These are phyloP conservation scores for Crithidia thermophila DNA, from an alignment of 208 protist genomes.

Conservation along the genomic window DNA sequence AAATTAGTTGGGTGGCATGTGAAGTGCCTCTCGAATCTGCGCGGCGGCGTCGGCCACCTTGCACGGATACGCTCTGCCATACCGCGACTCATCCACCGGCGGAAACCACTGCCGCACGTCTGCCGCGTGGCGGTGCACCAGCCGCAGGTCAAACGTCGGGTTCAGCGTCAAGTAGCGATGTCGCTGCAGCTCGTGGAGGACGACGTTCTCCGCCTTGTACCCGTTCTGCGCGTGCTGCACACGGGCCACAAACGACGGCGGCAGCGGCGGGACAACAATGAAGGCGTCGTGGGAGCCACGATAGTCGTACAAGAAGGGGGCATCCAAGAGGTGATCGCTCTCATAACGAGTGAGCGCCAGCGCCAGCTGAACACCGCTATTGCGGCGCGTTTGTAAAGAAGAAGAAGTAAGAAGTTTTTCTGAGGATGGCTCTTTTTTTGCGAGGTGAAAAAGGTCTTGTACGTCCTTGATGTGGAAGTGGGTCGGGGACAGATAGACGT, in stretches of 20 bases:
- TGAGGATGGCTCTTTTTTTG: not conserved
- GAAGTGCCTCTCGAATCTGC: constrained; percentile 15
- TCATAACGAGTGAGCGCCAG: constrained; percentile 84
- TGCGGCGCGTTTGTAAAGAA: not conserved
- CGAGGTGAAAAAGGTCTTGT: constrained; percentile 35
- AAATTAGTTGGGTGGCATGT: not conserved
- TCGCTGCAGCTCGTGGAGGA: constrained; percentile 74
- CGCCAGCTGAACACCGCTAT: constrained; percentile 23
- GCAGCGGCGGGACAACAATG: constrained; percentile 59
- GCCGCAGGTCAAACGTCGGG: constrained; percentile 57
- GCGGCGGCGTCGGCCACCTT: constrained; percentile 48
- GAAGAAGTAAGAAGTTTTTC: not conserved
- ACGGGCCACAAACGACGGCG: constrained; percentile 37
- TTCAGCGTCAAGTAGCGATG: constrained; percentile 70
- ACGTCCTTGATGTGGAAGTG: constrained; percentile 41
- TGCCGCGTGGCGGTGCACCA: constrained; percentile 75
- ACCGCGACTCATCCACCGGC: constrained; percentile 69
- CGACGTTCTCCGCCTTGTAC: constrained; percentile 90
- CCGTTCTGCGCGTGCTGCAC: constrained; percentile 82
- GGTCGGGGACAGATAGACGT: constrained; percentile 64
- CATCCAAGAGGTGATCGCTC: constrained; percentile 39
- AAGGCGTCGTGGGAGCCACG: constrained; percentile 91
- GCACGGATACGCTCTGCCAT: constrained; percentile 46
- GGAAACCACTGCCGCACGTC: constrained; percentile 89
- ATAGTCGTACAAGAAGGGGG: constrained; percentile 79